phyloP scores from a whole-genome alignment of 1,284 basidiomycete genomes.

The Trametes sp. region DNA sequence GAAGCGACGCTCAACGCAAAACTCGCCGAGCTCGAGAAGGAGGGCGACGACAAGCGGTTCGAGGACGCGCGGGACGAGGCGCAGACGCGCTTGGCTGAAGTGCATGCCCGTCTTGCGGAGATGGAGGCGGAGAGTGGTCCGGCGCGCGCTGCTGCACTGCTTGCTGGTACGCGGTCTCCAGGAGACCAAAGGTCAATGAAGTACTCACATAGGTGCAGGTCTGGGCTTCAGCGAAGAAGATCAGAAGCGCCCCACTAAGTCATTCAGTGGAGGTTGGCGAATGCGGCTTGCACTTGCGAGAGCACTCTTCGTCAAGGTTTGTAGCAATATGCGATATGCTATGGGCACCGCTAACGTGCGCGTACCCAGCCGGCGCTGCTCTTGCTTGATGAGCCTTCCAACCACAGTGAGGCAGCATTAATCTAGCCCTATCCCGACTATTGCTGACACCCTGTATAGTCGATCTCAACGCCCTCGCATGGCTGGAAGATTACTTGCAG shows the following conservation, averaged over 20 bases:
- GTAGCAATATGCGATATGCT: not conserved
- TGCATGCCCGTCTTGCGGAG: slow-evolving; percentile 90
- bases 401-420: slow-evolving; percentile 72
- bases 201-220: slow-evolving; percentile 49
- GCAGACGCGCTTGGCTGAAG: slow-evolving; percentile 86
- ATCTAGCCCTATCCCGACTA: not conserved
- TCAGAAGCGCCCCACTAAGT: slow-evolving; percentile 82
- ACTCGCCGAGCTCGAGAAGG: slow-evolving; percentile 75
- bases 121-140: slow-evolving; percentile 99
- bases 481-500: slow-evolving; percentile 96
- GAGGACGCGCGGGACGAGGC: slow-evolving; percentile 89
- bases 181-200: not conserved
- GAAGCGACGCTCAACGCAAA: slow-evolving; percentile 79
- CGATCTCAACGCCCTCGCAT: slow-evolving; percentile 84
- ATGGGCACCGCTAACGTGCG: not conserved
- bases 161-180: slow-evolving; percentile 69
- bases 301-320: slow-evolving; percentile 93
- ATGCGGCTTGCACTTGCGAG: slow-evolving; percentile 88
- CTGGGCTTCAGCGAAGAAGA: slow-evolving; percentile 92
- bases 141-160: slow-evolving; percentile 87
- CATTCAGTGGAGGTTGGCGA: slow-evolving; percentile 98
- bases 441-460: slow-evolving; percentile 47
- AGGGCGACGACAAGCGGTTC: slow-evolving; percentile 79
- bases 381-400: slow-evolving; percentile 97
- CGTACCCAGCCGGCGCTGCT: slow-evolving; percentile 71